Conservation (phyloP, 2,329 filamentous ascomycete genomes). For the Colletotrichum sp. region DNA sequence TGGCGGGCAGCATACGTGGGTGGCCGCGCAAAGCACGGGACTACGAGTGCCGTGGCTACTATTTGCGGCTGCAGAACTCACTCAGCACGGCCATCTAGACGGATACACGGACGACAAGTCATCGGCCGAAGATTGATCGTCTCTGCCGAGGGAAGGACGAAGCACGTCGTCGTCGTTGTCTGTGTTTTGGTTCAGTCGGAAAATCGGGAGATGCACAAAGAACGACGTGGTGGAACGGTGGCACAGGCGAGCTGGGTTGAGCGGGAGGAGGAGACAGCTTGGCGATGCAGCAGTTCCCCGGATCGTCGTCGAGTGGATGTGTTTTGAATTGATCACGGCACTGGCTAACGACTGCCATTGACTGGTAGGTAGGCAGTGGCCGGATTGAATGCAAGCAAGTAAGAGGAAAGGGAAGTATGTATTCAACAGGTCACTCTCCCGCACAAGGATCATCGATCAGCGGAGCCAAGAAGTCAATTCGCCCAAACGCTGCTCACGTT, state of each 20-base stretch:
- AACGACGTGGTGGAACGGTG: not conserved
- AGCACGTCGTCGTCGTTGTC: not conserved
- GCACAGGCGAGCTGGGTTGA: not conserved
- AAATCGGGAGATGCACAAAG: not conserved
- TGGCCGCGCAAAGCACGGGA: not conserved
- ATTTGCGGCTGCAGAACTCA: not conserved
- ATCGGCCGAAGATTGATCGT: not conserved
- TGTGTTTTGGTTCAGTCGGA: not conserved
- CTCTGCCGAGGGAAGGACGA: not conserved
- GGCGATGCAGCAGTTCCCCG: not conserved
- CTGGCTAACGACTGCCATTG: not conserved
- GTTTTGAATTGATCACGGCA: not conserved
- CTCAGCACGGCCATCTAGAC: not conserved
- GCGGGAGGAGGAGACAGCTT: not conserved
- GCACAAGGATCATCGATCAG: slow-evolving; percentile 9
- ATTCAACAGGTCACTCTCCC: not conserved
- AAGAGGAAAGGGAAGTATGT: not conserved
- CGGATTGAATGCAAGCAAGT: not conserved
- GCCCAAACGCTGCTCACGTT: not conserved
- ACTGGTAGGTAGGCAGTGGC: not conserved
- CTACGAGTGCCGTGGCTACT: not conserved
- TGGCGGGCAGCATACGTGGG: not conserved
- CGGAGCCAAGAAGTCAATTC: slow-evolving; percentile 15
- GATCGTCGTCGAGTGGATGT: not conserved
- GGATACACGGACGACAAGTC: not conserved